Evolutionary conservation across 2,329 filamentous ascomycete genomes (phyloP), one percentile per base, ranked within the genome.

Genomic region (Clonostachys byssicola): DNA sequence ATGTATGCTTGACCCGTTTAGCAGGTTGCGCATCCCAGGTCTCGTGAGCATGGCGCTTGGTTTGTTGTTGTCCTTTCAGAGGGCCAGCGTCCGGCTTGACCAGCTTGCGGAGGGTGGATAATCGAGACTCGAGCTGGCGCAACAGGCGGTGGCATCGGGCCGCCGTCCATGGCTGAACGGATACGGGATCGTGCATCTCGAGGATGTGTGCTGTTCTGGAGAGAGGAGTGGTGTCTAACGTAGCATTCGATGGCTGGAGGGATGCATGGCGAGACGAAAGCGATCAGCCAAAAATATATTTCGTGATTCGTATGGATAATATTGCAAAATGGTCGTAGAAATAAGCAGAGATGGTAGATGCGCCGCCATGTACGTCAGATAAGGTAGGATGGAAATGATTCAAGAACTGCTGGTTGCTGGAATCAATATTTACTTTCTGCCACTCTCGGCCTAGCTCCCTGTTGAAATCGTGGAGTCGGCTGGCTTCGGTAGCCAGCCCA

Each of bases 141-240:
- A 78, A 63, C 6, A 76, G 56, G 3, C 72, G 65, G 43, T 72
- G 67, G 41, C 74, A 78, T 47, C 72, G 61, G 44, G 70, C 65
- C 6, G 74, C 70, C 5, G 72, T 77, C 74, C 74, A 78, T 12
- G 61, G 61, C 41, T 66, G 64, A 12, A 48, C n/a, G 34, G 55
- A 50, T 40, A 54, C 45, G 35, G 42, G 41, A 13, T 46, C 43
- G 38, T 44, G 20, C 17, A n/a, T 34, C 38, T n/a, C 34, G 47
- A 34, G 38, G 47, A 47, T 42, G 42, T 41, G 16, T 30, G 23
- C 23, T 30, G 23, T 30, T 30, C 9, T 30, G 3, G 23, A 30
- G 23, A 30, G 40, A 39, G 34, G 48, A 51, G 5, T 23, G 23
- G 30, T 20, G 40, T 10, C 44, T 35, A 34, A 20, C 12, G 30